Percentiles rank a stretch among this genome's conserved stretches.
Conservation (phyloP, 176 grass and related monocot genomes). For the Aegilops sharonensis region DNA sequence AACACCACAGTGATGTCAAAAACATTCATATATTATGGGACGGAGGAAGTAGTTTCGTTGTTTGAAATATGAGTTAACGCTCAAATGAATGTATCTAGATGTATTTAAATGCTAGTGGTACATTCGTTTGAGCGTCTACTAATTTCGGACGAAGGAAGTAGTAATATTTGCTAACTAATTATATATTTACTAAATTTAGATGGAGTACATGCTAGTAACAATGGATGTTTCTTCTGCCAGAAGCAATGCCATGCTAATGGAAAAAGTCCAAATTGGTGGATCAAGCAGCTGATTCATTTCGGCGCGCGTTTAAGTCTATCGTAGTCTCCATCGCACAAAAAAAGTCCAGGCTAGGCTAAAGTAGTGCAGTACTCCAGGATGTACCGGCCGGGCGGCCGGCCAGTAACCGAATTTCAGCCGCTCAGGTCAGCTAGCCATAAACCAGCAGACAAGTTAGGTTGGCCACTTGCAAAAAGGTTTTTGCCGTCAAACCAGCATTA, state of each 20-base stretch:
- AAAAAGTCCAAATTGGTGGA: neutral
- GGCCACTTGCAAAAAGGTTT: neutral
- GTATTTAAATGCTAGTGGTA: too few relatives aligned
- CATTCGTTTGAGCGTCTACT: too few relatives aligned
- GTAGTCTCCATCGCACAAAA: too few relatives aligned
- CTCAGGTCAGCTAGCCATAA: neutral
- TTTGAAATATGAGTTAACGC: too few relatives aligned
- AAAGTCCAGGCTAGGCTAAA: neutral
- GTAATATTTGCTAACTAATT: neutral
- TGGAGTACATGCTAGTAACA: neutral
- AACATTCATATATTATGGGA: too few relatives aligned
- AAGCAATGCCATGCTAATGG: neutral
- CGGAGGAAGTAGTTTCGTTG: too few relatives aligned
- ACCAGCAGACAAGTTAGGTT: constrained; percentile 16
- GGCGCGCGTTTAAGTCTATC: neutral
- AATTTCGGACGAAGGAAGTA: too few relatives aligned
- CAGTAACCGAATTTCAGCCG: constrained; percentile 19
- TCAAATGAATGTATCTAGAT: too few relatives aligned
- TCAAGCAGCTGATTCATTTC: neutral
- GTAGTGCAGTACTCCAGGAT: neutral
- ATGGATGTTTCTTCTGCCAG: neutral
- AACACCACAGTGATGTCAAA: too few relatives aligned
- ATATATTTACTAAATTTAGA: neutral
- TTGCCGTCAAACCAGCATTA: neutral
- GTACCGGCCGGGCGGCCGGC: neutral